These are phyloP conservation scores for Claviceps sp. DNA, from an alignment of 2,329 filamentous ascomycete species.

Conservation along the genomic window DNA sequence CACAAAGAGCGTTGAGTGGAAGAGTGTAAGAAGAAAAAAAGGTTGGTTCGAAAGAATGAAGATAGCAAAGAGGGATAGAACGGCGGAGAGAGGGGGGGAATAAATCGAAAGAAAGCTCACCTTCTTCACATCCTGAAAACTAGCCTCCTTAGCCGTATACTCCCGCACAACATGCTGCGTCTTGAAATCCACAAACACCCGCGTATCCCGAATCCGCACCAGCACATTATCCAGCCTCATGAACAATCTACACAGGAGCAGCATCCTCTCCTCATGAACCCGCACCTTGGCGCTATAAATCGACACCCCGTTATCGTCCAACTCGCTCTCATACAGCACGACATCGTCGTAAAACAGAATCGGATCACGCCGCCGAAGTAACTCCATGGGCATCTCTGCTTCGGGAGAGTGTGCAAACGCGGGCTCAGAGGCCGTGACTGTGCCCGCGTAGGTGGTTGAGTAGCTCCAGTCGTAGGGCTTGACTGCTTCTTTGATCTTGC, in stretches of 20 bases:
- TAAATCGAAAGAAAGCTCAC: conserved; percentile 27
- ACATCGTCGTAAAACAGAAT: conserved; percentile 97
- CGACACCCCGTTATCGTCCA: conserved; percentile 93
- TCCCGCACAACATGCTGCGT: conserved; percentile 71
- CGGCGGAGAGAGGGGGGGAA: conserved; percentile 2
- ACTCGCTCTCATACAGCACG: conserved; percentile 90
- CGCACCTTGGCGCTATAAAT: conserved; percentile 81
- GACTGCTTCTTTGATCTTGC: conserved; percentile 84
- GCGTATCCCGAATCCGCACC: conserved; percentile 75
- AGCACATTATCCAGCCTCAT: conserved; percentile 88
- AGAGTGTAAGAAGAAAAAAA: too few species aligned
- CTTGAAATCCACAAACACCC: conserved; percentile 82
- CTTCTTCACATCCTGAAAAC: conserved; percentile 62
- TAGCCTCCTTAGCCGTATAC: conserved; percentile 77
- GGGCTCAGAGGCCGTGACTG: conserved; percentile 17
- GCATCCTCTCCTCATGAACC: conserved; percentile 79
- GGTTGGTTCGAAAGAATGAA: too few species aligned
- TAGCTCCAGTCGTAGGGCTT: conserved; percentile 99
- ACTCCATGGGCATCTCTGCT: conserved; percentile 62
- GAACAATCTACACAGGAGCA: conserved; percentile 77
- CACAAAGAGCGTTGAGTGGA: too few species aligned
- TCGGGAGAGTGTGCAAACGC: conserved; percentile 13
- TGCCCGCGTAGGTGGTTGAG: conserved; percentile 75
- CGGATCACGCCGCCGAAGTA: conserved; percentile 78
- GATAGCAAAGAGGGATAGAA: background rate